phyloP scores from a whole-genome alignment of 768 basidiomycete species.

The Dacryopinax primogenitus region DNA sequence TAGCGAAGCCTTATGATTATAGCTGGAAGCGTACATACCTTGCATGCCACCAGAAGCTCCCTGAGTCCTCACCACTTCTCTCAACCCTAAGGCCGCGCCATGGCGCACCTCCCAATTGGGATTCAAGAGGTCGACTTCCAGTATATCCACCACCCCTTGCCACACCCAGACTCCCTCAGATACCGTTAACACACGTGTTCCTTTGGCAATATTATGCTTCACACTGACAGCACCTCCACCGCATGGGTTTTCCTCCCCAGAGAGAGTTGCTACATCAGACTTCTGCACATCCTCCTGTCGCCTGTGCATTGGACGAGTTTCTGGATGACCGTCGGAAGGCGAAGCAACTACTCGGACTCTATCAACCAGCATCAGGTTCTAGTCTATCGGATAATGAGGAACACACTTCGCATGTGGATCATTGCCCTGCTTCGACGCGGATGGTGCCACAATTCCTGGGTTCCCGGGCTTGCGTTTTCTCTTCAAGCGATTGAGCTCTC shows the following conservation, averaged over 20 bases:
- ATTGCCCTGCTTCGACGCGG: neutral
- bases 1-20: neutral
- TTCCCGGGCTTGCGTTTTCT: conserved; percentile 85
- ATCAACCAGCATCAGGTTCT: neutral
- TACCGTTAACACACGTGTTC: conserved; percentile 54
- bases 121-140: conserved; percentile 72
- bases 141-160: conserved; percentile 65
- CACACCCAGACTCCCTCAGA: conserved; percentile 68
- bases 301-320: neutral
- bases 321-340: neutral
- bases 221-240: conserved; percentile 60
- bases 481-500: conserved; percentile 88
- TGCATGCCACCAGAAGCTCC: conserved; percentile 72
- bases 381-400: neutral
- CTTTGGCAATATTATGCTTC: conserved; percentile 20
- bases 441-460: conserved; percentile 55
- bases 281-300: neutral
- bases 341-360: conserved; percentile 64
- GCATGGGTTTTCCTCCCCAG: neutral
- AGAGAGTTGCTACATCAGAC: neutral
- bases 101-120: conserved; percentile 88
- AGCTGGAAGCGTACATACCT: conserved; percentile 33
- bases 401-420: neutral
- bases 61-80: conserved; percentile 76
- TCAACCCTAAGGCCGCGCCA: conserved; percentile 80